Evolutionary conservation across 257 asterid genomes (phyloP).

Genomic region (Lithospermum erythrorhizon): DNA sequence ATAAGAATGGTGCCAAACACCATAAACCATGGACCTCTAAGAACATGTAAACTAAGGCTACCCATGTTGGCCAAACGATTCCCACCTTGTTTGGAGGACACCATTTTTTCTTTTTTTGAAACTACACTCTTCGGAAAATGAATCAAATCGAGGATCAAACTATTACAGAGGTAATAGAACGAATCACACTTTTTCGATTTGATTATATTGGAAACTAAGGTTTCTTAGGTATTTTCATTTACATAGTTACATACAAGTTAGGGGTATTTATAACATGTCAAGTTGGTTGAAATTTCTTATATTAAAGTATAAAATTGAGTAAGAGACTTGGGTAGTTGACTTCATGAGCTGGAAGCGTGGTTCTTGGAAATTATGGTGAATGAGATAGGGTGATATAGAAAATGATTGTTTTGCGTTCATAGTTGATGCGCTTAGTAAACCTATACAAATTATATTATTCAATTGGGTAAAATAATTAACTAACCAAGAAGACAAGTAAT

Average conservation of each 20-base stretch:
- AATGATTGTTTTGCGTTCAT: no score
- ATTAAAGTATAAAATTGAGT: background rate
- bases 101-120: background rate
- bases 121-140: background rate
- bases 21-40: conserved; percentile 73
- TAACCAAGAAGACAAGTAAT: no score
- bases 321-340: background rate
- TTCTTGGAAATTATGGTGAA: background rate
- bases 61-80: background rate
- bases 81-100: no score
- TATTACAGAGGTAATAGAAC: no score
- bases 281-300: background rate
- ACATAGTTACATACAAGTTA: background rate
- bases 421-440: background rate
- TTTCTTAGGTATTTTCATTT: background rate
- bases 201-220: no score
- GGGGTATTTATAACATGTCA: background rate
- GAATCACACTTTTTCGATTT: no score
- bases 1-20: conserved; percentile 56
- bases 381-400: background rate
- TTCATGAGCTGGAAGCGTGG: background rate
- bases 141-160: background rate
- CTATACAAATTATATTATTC: no score
- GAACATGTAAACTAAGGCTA: conserved; percentile 18
- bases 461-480: no score